Percentiles rank a stretch among this genome's conserved stretches.
phyloP scores from a whole-genome alignment of 2,329 filamentous ascomycete species.

The Thermothelomyces thermophilus region DNA sequence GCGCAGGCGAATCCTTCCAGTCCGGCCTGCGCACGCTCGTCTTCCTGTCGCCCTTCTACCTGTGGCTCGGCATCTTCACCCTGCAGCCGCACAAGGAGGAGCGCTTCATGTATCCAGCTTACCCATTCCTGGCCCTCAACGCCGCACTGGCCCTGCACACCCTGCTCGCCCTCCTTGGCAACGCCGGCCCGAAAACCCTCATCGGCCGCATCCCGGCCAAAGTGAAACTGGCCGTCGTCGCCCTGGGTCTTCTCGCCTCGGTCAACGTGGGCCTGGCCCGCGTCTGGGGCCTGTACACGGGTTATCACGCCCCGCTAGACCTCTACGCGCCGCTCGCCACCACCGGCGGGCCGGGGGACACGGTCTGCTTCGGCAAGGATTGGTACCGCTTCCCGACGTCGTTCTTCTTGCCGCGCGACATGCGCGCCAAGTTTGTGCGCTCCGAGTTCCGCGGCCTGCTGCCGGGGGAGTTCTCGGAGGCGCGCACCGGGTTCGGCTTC shows the following conservation, averaged over 20 bases:
- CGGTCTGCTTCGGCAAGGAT: slow-evolving; percentile 87
- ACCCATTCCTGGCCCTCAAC: slow-evolving; percentile 84
- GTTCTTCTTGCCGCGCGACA: slow-evolving; percentile 77
- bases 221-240: slow-evolving; percentile 62
- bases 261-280: slow-evolving; percentile 63
- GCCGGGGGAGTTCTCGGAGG: slow-evolving; percentile 83
- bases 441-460: slow-evolving; percentile 85
- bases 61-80: slow-evolving; percentile 90
- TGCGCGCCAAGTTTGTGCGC: slow-evolving; percentile 82
- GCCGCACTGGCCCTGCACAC: slow-evolving; percentile 81
- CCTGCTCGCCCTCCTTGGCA: slow-evolving; percentile 67
- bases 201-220: slow-evolving; percentile 65
- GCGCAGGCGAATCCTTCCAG: slow-evolving; percentile 50
- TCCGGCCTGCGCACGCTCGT: slow-evolving; percentile 69
- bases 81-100: slow-evolving; percentile 95
- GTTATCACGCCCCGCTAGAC: slow-evolving; percentile 72
- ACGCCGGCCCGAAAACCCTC: slow-evolving; percentile 58
- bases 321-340: slow-evolving; percentile 60
- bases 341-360: slow-evolving; percentile 55
- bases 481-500: slow-evolving; percentile 59
- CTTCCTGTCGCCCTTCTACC: slow-evolving; percentile 80
- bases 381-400: slow-evolving; percentile 98
- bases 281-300: slow-evolving; percentile 68
- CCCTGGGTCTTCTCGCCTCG: slow-evolving; percentile 55
- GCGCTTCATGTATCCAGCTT: slow-evolving; percentile 95